Evolutionary conservation across 805 yeast genomes (phyloP), one percentile per base, ranked within the genome.

Genomic region (Candida odintsovae): DNA sequence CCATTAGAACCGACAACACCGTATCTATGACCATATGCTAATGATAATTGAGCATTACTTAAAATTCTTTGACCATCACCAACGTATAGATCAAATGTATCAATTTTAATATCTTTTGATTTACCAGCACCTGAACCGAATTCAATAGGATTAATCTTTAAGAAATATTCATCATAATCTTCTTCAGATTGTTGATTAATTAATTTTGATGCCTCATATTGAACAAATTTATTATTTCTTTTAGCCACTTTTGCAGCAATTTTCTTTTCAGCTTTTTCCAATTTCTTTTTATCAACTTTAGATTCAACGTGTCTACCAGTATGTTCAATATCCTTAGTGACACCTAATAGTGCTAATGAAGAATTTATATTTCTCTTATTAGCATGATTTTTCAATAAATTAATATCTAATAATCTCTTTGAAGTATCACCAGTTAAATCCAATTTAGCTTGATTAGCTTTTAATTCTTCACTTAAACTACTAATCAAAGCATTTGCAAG

Each of bases 1-100:
- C 99, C 99, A 72, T 94, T 94, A 64, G 90, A 95, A 67, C 99
- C 99, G 39, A 94, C 97, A 44, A 94, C 71, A 80, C 99, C 99
- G 58, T 94, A 94, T 64, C 98, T 80, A 66, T 86, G 89, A 46
- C 99, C 99, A 64, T 83, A 83, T 25, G 96, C 83, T 53, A 94
- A 76, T 1, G 96, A 82, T 54, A 94, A 77, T 21, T 90, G 77
- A 23, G 98, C 84, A 64, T 90, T 95, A 39, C 92, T 81, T 52
- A 94, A 75, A 45, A 94, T 92, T 69, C 99, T 80, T 67, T 86
- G 84, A 51, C 97, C 98, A 48, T 87, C 95, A 50, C 99, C 98
- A 50, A 94, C 97, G 61, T 90, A 90, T 49, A 94, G 73, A 66
- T 94, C 99, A 62, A 94, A 87, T 57, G 83, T 84, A 45, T 95